Evolutionary conservation across 2,329 filamentous ascomycete species (phyloP).

Genomic region (Trichoderma citrinoviride): DNA sequence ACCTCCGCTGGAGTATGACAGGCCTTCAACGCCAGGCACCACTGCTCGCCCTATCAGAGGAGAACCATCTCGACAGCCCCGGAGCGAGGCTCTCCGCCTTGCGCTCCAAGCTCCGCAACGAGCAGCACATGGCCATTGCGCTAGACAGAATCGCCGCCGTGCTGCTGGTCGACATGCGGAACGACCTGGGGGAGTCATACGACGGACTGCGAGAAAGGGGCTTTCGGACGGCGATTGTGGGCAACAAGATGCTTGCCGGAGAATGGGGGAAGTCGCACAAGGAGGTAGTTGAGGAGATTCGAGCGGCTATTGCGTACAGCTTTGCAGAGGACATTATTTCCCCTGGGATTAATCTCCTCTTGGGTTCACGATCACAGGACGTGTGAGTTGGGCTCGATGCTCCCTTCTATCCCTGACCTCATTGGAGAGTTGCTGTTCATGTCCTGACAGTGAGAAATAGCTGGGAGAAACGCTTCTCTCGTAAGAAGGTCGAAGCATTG

Average conservation of each 20-base stretch:
- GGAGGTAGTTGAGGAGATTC: background rate
- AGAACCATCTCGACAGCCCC: background rate
- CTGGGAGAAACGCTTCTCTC: background rate
- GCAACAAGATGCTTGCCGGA: background rate
- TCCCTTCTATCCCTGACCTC: no score
- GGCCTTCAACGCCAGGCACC: background rate
- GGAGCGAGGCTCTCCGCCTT: background rate
- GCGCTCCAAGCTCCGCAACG: background rate
- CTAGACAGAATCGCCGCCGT: background rate
- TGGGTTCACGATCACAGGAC: background rate
- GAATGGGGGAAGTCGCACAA: background rate
- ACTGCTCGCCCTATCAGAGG: background rate
- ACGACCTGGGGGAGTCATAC: background rate
- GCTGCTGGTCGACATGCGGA: background rate
- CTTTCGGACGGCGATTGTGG: background rate
- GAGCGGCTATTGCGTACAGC: background rate
- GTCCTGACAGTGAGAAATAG: no score
- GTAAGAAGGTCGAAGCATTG: background rate
- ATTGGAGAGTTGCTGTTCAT: no score
- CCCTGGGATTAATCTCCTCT: background rate
- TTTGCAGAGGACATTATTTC: background rate
- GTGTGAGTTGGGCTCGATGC: no score
- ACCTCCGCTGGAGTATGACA: background rate
- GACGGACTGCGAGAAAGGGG: background rate
- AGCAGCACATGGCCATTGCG: background rate